These are phyloP conservation scores for Schizophyllum commune DNA, from an alignment of 1,284 basidiomycete species.

Conservation along the genomic window DNA sequence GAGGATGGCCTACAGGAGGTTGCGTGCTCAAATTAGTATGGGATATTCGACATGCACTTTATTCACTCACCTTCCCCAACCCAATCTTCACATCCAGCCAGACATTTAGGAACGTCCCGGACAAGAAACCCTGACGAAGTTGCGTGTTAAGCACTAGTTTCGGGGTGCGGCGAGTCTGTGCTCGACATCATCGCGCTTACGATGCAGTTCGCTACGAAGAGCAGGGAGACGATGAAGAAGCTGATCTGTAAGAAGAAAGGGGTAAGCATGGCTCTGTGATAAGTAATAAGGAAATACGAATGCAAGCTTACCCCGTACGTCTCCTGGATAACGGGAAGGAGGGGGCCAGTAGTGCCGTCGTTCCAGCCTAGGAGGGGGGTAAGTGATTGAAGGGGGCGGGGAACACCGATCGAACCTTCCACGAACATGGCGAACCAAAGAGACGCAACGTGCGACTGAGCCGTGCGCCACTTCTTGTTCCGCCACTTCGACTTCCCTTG, in stretches of 20 bases:
- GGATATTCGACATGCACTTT: neutral
- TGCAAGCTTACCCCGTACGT: conserved; percentile 8
- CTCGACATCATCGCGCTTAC: neutral
- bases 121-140: neutral
- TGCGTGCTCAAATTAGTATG: neutral
- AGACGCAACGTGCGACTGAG: neutral
- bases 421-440: neutral
- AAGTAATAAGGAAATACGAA: too few relatives aligned
- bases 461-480: neutral
- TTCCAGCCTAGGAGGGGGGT: conserved; percentile 12
- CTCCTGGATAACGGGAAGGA: conserved; percentile 11
- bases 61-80: neutral
- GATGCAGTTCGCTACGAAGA: conserved; percentile 10
- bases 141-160: neutral
- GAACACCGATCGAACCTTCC: neutral
- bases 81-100: neutral
- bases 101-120: neutral
- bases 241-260: neutral
- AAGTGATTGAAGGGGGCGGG: neutral
- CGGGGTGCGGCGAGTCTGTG: neutral
- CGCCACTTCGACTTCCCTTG: neutral
- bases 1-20: neutral
- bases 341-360: conserved; percentile 11
- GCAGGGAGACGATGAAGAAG: conserved; percentile 14
- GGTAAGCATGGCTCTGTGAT: neutral